Conservation (phyloP, 129 eudicot species). For the Flaveria linearis region DNA sequence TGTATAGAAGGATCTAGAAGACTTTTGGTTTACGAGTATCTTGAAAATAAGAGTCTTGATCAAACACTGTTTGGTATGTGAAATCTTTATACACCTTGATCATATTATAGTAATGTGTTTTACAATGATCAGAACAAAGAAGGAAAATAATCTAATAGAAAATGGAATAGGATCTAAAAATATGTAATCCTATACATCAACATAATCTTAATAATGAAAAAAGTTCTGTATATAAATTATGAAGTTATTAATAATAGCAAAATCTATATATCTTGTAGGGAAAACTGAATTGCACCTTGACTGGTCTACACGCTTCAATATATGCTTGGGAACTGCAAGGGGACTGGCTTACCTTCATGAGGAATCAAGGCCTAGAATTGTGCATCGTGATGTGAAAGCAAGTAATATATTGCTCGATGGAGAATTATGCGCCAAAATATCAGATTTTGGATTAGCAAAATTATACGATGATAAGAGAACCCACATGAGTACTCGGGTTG, state of each 20-base stretch:
- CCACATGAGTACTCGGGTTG: slow-evolving; percentile 70
- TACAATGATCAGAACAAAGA: neutral
- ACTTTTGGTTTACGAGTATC: slow-evolving; percentile 71
- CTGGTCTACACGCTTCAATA: slow-evolving; percentile 57
- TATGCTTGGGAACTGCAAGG: slow-evolving; percentile 64
- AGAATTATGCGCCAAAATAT: slow-evolving; percentile 65
- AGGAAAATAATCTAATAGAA: neutral
- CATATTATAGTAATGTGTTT: neutral
- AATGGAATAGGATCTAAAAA: neutral
- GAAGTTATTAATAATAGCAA: too few relatives aligned
- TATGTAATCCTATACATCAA: slow-evolving; percentile 2
- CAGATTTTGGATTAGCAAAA: slow-evolving; percentile 72
- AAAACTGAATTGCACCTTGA: slow-evolving; percentile 37
- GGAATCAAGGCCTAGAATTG: slow-evolving; percentile 55
- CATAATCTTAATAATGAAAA: neutral
- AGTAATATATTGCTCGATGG: slow-evolving; percentile 60
- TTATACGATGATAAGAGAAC: slow-evolving; percentile 65
- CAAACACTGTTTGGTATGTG: slow-evolving; percentile 64
- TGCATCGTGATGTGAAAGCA: slow-evolving; percentile 62
- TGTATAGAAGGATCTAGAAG: slow-evolving; percentile 63
- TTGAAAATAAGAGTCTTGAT: slow-evolving; percentile 71
- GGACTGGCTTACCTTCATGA: slow-evolving; percentile 70
- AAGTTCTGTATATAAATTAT: neutral
- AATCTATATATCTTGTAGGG: slow-evolving; percentile 30
- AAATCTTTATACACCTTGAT: neutral